Evolutionary conservation across 2,329 filamentous ascomycete genomes (phyloP), one percentile per base, ranked within the genome.

Genomic region (Xylariaceae sp.): DNA sequence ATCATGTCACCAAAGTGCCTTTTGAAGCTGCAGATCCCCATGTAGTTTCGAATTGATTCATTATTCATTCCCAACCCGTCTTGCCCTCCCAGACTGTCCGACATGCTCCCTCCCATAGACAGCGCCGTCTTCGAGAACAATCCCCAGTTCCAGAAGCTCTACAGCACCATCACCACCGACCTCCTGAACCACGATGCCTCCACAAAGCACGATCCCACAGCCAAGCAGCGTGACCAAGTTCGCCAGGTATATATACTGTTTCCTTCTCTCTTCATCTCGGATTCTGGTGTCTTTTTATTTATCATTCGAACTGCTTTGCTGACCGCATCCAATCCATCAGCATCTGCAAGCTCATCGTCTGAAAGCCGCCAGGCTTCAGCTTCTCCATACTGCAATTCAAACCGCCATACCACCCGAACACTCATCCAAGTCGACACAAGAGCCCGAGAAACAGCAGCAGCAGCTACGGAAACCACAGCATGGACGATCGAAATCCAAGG

Each of bases 51-150:
- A 28, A 28, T 5, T 28, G 4, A n/a, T 28, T 28, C 22, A 28
- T 28, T 28, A 5, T 7, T 28, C 22, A 28, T 7, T 5, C 22
- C 22, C 22, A n/a, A n/a, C n/a, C n/a, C n/a, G n/a, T 28, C 22
- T 28, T 7, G 7, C 22, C 22, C 22, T 28, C 22, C 4, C 22
- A 28, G 22, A 28, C 7, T 7, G 4, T 5, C 7, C 22, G 22
- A 28, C 2, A 84, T 85, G 81, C 67, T 86, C 2, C 83, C 83
- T 0, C 81, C 81, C 0, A 67, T 86, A 9, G 82, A 86, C 17
- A 72, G 78, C 9, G 59, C 73, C 0, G 70, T 86, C 16, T 65
- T 87, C 1, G 66, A 75, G 47, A 74, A 72, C 52, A 86, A 86
- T 56, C 82, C 82, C 0, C 75, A 80, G 18, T 87, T 86, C 60